These are phyloP conservation scores for Amylostereum areolatum DNA, from an alignment of 1,284 basidiomycete genomes.

Conservation along the genomic window DNA sequence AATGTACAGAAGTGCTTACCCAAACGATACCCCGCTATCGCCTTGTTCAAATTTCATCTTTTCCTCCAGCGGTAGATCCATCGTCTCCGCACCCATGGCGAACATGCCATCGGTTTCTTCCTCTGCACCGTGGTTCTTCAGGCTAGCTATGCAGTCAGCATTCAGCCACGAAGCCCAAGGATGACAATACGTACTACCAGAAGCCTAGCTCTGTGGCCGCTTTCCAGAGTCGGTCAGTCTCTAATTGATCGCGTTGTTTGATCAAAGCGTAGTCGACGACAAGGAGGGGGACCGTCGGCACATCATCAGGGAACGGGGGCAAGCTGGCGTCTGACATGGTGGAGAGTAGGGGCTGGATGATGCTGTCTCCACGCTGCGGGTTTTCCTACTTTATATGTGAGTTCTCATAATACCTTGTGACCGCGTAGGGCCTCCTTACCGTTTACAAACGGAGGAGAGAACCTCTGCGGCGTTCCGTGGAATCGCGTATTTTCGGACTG, in stretches of 20 bases:
- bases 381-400: background rate
- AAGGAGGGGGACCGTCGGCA: conserved; percentile 30
- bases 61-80: conserved; percentile 54
- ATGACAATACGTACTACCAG: conserved; percentile 30
- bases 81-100: conserved; percentile 48
- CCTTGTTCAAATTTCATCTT: conserved; percentile 65
- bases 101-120: conserved; percentile 54
- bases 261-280: conserved; percentile 32
- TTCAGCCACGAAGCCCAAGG: background rate
- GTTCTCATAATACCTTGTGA: background rate
- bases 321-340: conserved; percentile 6
- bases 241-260: conserved; percentile 20
- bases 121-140: conserved; percentile 59
- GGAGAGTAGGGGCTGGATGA: background rate
- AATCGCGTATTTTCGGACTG: background rate
- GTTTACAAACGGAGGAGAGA: background rate
- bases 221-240: conserved; percentile 28
- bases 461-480: background rate
- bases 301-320: conserved; percentile 31
- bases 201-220: conserved; percentile 32
- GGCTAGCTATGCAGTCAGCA: conserved; percentile 23
- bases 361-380: too few relatives aligned
- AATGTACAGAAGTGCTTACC: conserved; percentile 27
- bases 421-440: background rate
- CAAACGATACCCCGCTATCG: conserved; percentile 54